phyloP scores from a whole-genome alignment of 116 monocot species.

The Zostera marina region DNA sequence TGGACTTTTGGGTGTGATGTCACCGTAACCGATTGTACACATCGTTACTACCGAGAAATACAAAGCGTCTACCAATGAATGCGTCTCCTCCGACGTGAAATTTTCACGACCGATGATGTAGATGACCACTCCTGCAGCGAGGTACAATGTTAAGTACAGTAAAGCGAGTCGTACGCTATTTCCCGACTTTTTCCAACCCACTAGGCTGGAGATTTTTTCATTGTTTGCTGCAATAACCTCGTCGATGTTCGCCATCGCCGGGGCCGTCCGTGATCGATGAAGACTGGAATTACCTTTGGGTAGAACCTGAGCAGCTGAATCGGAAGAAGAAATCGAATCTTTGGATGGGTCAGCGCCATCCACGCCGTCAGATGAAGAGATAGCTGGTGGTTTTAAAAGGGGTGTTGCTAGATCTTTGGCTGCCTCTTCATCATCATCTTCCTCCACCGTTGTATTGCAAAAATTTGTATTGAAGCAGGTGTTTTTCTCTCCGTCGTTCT shows the following conservation, averaged over 20 bases:
- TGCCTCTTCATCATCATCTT: constrained; percentile 28
- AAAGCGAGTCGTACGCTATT: constrained; percentile 7
- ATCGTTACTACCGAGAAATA: constrained; percentile 36
- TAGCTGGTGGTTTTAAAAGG: not conserved
- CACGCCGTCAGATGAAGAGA: too few species aligned
- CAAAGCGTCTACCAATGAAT: constrained; percentile 28
- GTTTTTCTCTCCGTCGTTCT: too few species aligned
- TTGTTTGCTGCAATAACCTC: constrained; percentile 4
- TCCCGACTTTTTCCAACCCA: not conserved
- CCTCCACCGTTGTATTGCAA: constrained; percentile 4
- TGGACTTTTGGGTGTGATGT: constrained; percentile 25
- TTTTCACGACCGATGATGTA: constrained; percentile 14
- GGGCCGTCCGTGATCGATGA: constrained; percentile 22
- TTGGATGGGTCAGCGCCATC: not conserved
- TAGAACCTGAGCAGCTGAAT: not conserved
- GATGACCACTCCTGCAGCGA: constrained; percentile 17
- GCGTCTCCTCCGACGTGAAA: constrained; percentile 14
- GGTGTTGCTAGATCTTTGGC: not conserved
- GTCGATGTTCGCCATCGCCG: constrained; percentile 21
- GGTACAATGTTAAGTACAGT: constrained; percentile 13
- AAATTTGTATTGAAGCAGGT: too few species aligned
- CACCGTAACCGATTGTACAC: constrained; percentile 43
- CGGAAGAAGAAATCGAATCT: not conserved
- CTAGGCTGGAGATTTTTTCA: not conserved
- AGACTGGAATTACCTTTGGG: constrained; percentile 2